phyloP scores from a whole-genome alignment of 176 grass and related monocot genomes.

The Aechmea fasciata region DNA sequence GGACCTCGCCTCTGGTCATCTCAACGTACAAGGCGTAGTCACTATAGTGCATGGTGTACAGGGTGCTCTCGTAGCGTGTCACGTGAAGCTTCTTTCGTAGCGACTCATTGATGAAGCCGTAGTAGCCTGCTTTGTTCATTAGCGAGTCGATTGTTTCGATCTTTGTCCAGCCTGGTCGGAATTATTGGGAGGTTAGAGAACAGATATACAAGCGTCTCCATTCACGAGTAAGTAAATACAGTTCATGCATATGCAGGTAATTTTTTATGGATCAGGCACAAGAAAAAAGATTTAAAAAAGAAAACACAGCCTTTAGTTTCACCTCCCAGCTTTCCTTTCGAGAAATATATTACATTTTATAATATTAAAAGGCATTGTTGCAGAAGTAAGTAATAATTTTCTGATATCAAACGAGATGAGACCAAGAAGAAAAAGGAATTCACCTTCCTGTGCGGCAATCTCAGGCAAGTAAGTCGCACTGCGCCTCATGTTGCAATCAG shows the following conservation, averaged over 20 bases:
- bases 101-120: slow-evolving; percentile 54
- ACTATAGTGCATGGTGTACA: slow-evolving; percentile 78
- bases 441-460: slow-evolving; percentile 91
- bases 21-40: slow-evolving; percentile 80
- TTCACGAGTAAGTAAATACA: background rate
- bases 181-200: background rate
- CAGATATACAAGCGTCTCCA: background rate
- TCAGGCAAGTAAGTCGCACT: slow-evolving; percentile 97
- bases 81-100: slow-evolving; percentile 64
- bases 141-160: slow-evolving; percentile 82
- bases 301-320: too few species aligned
- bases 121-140: slow-evolving; percentile 89
- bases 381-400: too few species aligned
- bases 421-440: background rate
- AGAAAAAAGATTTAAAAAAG: too few species aligned
- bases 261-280: too few species aligned
- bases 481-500: slow-evolving; percentile 58
- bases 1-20: slow-evolving; percentile 49
- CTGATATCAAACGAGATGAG: background rate
- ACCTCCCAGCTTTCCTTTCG: too few species aligned
- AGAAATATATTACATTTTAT: too few species aligned
- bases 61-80: slow-evolving; percentile 87
- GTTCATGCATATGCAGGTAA: too few species aligned
- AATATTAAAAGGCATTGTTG: too few species aligned
- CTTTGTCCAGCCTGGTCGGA: slow-evolving; percentile 74